Evolutionary conservation across 345 rosid genomes (phyloP), one percentile per base, ranked within the genome.

Genomic region (Acer negundo): DNA sequence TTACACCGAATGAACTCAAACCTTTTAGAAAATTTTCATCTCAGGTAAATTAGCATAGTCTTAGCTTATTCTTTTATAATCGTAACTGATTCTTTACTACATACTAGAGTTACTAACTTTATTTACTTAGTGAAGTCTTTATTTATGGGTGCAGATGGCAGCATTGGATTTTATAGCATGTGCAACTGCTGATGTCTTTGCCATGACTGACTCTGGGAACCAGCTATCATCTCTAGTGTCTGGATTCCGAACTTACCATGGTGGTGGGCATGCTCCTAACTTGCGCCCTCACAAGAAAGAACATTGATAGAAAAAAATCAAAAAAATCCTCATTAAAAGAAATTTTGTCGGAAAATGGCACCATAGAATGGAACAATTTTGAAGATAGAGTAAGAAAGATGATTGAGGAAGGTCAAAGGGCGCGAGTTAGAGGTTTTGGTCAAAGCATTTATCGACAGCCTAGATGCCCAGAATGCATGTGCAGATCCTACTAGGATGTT

Each of bases 171-270:
- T 93, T 77, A 91, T 95, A 72, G 95, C 91, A 16, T 95, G 96
- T 80, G 95, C 95, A 74, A 91, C 95, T 49, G 88, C 98, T 49
- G 97, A 93, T 73, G 94, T 92, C 46, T 95, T 93, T 81, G 93
- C 98, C 44, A 90, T 93, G 97, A 95, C 97, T 10, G 99, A 92
- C 79, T 95, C 99, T 2, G 98, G 99, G 69, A 95, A 97, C 85
- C 99, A 95, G 77, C 69, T 95, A 73, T 90, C 98, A 0, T 95
- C 98, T n/a, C 78, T 93, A 62, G 99, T 92, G 17, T 90, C 98
- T 69, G 98, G 98, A 74, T 90, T 87, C 79, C 83, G 97, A 75
- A 89, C 94, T 44, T 95, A 95, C 87, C 90, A 89, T 2, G 97
- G 99, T 0, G 85, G 75, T 23, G 90, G 89, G 1, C 85, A 76